These are phyloP conservation scores for Glutinoglossum americanum DNA, from an alignment of 495 filamentous ascomycete genomes.

Conservation along the genomic window DNA sequence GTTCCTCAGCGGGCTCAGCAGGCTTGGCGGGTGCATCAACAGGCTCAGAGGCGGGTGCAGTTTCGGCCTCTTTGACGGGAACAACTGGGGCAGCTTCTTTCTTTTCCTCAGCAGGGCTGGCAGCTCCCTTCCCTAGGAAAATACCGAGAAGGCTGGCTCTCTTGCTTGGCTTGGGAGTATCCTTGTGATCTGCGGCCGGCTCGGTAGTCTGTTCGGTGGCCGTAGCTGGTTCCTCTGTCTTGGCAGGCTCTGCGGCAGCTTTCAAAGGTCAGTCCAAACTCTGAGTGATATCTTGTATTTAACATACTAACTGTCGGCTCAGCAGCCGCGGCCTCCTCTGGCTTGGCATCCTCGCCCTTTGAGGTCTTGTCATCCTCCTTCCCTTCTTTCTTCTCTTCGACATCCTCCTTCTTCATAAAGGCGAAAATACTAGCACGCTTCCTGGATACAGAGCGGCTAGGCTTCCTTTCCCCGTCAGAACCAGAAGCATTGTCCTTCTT, in stretches of 20 bases:
- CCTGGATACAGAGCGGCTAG: slow-evolving; percentile 18
- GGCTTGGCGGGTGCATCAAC: slow-evolving; percentile 18
- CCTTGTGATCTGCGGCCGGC: slow-evolving; percentile 3
- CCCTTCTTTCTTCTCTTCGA: slow-evolving; percentile 24
- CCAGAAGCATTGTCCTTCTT: slow-evolving; percentile 1
- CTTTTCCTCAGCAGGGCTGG: slow-evolving; percentile 30
- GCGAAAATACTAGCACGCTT: slow-evolving; percentile 6
- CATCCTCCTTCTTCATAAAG: slow-evolving; percentile 33
- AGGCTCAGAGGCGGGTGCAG: slow-evolving; percentile 28
- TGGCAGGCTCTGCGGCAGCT: slow-evolving; percentile 18
- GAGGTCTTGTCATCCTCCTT: slow-evolving; percentile 15
- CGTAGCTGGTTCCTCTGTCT: slow-evolving; percentile 3
- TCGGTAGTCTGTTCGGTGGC: slow-evolving; percentile 12
- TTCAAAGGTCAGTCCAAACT: background rate
- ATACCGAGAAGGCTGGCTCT: slow-evolving; percentile 28
- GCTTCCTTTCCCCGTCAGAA: slow-evolving; percentile 13
- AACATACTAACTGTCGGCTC: slow-evolving; percentile 6
- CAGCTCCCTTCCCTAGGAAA: slow-evolving; percentile 17
- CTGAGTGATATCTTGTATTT: background rate
- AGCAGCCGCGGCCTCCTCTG: slow-evolving; percentile 8
- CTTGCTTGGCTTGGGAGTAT: slow-evolving; percentile 20
- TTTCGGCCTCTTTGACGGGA: slow-evolving; percentile 19
- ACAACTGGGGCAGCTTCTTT: slow-evolving; percentile 25
- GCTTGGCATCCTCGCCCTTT: slow-evolving; percentile 14
- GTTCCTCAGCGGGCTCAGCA: slow-evolving; percentile 18